Evolutionary conservation across 2,329 filamentous ascomycete species (phyloP).

Genomic region (Botrytis galanthina): DNA sequence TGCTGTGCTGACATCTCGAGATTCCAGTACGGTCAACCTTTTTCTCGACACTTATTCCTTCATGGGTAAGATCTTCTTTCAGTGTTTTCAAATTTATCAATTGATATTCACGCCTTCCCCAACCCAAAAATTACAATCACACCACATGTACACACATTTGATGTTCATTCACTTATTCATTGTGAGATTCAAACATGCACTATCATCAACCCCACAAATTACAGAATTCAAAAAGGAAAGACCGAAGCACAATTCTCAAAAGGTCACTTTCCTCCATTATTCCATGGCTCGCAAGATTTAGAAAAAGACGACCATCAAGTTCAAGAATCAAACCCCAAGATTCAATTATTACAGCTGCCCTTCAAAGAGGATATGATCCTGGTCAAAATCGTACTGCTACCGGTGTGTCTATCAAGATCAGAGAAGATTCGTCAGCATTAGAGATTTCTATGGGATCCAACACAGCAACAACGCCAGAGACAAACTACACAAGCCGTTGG

Average conservation of each 20-base stretch:
- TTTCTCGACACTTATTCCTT: too few relatives aligned
- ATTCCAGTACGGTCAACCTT: not conserved
- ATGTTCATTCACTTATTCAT: not conserved
- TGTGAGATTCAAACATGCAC: not conserved
- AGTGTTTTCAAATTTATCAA: too few relatives aligned
- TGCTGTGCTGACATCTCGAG: not conserved
- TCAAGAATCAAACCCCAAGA: not conserved
- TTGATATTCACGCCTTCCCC: not conserved
- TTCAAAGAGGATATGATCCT: not conserved
- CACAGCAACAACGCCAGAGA: not conserved
- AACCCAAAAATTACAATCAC: not conserved
- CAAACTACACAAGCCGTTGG: rapidly evolving
- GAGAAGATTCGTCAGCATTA: not conserved
- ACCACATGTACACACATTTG: too few relatives aligned
- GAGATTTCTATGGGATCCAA: too few relatives aligned
- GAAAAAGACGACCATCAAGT: not conserved
- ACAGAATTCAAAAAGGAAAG: not conserved
- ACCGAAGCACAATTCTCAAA: not conserved
- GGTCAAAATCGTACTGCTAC: too few relatives aligned
- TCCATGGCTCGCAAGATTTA: not conserved
- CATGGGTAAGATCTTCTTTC: too few relatives aligned
- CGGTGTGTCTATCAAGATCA: not conserved
- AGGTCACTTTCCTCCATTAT: not conserved
- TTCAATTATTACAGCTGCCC: not conserved
- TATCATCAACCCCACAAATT: not conserved